phyloP scores from a whole-genome alignment of 2,329 filamentous ascomycete genomes.

The Cordyceps sp. region DNA sequence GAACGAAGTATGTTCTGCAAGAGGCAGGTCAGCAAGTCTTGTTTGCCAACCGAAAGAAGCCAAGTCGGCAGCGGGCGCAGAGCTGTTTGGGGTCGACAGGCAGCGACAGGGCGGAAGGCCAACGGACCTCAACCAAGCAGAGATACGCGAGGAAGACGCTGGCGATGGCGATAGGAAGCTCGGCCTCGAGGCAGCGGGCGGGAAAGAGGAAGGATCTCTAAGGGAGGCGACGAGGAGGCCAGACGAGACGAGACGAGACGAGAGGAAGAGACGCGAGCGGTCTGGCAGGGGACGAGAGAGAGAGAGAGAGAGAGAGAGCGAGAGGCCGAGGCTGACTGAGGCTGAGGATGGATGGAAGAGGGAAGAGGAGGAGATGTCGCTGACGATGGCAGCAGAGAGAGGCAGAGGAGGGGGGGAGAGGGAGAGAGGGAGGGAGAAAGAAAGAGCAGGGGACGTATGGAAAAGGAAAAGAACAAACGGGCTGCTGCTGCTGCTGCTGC shows the following conservation, averaged over 20 bases:
- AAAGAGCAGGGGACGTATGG: constrained; percentile 1
- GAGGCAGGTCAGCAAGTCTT: neutral
- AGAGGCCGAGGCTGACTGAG: neutral
- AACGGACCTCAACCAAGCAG: constrained; percentile 2
- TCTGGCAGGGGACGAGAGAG: neutral
- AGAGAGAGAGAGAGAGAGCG: neutral
- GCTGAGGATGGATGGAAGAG: neutral
- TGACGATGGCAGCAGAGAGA: neutral
- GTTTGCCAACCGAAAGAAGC: too few species aligned
- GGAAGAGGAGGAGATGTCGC: neutral
- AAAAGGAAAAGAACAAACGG: neutral
- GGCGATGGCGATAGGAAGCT: neutral
- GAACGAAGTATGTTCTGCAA: constrained; percentile 1
- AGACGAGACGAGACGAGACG: neutral
- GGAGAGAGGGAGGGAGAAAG: neutral
- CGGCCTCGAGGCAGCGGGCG: neutral
- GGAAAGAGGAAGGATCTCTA: neutral
- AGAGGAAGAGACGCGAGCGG: too few species aligned
- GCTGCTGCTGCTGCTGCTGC: too few species aligned
- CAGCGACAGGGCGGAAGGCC: too few species aligned
- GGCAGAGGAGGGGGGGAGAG: constrained; percentile 1
- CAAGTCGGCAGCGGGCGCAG: too few species aligned
- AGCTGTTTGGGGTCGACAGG: neutral
- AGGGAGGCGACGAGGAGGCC: neutral
- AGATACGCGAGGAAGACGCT: neutral